Evolutionary conservation across 1,284 basidiomycete genomes (phyloP).

Genomic region (Apiotrichum laibachii): DNA sequence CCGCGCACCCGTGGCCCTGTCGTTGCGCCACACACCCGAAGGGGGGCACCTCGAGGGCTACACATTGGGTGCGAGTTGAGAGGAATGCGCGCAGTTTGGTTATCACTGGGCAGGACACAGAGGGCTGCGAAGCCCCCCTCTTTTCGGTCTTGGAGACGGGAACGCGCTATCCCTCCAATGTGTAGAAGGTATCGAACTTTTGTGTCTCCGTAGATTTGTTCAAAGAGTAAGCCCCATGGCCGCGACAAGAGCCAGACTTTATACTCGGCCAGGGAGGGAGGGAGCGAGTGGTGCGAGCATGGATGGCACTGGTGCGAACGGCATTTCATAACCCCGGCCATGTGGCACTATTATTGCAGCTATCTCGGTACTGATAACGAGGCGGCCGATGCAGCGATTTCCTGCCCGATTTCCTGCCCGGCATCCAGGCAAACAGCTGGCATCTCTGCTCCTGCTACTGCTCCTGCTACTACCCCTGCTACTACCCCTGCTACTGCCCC

Average conservation of each 20-base stretch:
- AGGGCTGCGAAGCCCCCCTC: conserved; percentile 14
- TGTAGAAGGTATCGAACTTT: conserved; percentile 50
- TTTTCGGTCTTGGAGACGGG: conserved; percentile 48
- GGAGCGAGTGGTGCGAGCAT: no score
- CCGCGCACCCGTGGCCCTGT: conserved; percentile 16
- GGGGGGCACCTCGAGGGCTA: conserved; percentile 22
- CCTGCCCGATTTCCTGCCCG: no score
- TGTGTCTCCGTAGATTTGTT: conserved; percentile 46
- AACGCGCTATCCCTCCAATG: conserved; percentile 49
- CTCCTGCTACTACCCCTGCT: no score
- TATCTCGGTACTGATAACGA: no score
- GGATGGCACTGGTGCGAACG: no score
- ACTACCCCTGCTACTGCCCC: no score
- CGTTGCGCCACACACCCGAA: conserved; percentile 24
- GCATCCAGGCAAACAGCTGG: no score
- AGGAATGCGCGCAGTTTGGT: conserved; percentile 30
- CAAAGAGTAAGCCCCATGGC: conserved; percentile 20
- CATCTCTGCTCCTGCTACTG: no score
- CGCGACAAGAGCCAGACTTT: not conserved
- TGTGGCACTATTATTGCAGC: no score
- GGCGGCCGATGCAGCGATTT: no score
- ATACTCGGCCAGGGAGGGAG: no score
- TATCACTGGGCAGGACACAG: conserved; percentile 29
- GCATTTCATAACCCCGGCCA: no score
- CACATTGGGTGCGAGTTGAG: conserved; percentile 7